These are phyloP conservation scores for Nidula microcarpa DNA, from an alignment of 768 basidiomycete species.

Conservation along the genomic window DNA sequence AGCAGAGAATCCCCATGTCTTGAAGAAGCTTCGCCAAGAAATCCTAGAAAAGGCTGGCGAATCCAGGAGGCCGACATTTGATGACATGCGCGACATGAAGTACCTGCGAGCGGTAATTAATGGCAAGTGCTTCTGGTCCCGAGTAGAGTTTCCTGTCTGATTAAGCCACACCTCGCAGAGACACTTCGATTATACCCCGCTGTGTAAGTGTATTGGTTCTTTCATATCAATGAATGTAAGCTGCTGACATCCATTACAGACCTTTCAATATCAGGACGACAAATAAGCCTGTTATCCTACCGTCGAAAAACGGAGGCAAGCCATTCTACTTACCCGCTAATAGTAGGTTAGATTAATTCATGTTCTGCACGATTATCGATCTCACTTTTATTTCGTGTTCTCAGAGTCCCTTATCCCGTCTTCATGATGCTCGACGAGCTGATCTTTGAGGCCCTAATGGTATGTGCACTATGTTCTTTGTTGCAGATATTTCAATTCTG, in stretches of 20 bases:
- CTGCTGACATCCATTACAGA: conserved; percentile 11
- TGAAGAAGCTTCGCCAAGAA: conserved; percentile 45
- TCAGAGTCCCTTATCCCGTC: conserved; percentile 34
- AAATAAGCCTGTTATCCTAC: background rate
- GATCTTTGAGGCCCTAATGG: conserved; percentile 72
- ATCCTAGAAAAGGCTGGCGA: conserved; percentile 44
- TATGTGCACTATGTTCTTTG: conserved; percentile 8
- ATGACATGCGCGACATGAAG: conserved; percentile 55
- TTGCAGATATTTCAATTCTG: background rate
- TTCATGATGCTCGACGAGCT: conserved; percentile 54
- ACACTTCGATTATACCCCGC: conserved; percentile 50
- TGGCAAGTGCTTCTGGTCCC: conserved; percentile 20
- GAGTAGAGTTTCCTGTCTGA: background rate
- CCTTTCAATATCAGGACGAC: conserved; percentile 28
- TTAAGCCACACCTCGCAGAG: conserved; percentile 25
- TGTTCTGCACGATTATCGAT: background rate
- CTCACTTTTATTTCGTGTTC: background rate
- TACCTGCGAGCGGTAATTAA: conserved; percentile 58
- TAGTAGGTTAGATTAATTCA: conserved; percentile 18
- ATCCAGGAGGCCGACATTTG: conserved; percentile 43
- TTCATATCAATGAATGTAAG: background rate
- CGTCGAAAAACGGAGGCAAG: background rate
- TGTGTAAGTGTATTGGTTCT: conserved; percentile 28
- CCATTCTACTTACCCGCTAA: background rate
- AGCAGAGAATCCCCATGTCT: conserved; percentile 46